Evolutionary conservation across 2,329 filamentous ascomycete species (phyloP), one percentile per base, ranked within the genome.

Genomic region (Fonsecaea erecta): DNA sequence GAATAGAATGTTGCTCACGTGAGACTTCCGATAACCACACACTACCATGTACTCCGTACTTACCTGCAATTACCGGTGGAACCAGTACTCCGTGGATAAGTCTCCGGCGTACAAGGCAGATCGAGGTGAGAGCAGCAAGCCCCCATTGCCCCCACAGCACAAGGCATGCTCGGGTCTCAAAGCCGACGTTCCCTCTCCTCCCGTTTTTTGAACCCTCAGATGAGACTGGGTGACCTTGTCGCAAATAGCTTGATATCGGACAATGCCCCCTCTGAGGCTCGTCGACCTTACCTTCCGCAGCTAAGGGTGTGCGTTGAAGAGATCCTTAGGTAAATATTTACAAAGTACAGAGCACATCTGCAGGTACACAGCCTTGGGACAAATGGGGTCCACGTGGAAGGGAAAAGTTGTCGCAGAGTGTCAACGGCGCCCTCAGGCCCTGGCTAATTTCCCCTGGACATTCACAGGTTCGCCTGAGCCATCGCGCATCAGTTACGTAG

Each of bases 291-390:
- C 57, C 28, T 60, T 16, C 35, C 28, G 30, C 26, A 32, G 57
- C 30, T 32, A 51, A 34, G 51, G n/a, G 55, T 34, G 8, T 18
- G 6, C 11, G 0, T 16, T 35, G 8, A 2, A 4, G 43, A 24
- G 28, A 37, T 26, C 37, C 57, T 60, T 60, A 60, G 40, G 57
- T 60, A 60, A 60, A 52, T 14, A n/a, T 32, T 52, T 37, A 51
- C 40, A 52, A 52, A 60, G 43, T 37, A 51, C 40, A 52, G 43
- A 60, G 57, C 16, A 52, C 57, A 32, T 60, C 43, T 51, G 28
- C 43, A 60, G 57, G 57, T 60, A 60, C 55, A 30, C 12, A 18
- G 14, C 51, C 14, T 21, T n/a, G 21, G 18, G 37, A 6, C 16
- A 40, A 8, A n/a, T 40, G 2, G 37, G 18, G 37, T 40, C 37